These are phyloP conservation scores for Aspergillus versicolor DNA, from an alignment of 2,329 filamentous ascomycete genomes.

Conservation along the genomic window DNA sequence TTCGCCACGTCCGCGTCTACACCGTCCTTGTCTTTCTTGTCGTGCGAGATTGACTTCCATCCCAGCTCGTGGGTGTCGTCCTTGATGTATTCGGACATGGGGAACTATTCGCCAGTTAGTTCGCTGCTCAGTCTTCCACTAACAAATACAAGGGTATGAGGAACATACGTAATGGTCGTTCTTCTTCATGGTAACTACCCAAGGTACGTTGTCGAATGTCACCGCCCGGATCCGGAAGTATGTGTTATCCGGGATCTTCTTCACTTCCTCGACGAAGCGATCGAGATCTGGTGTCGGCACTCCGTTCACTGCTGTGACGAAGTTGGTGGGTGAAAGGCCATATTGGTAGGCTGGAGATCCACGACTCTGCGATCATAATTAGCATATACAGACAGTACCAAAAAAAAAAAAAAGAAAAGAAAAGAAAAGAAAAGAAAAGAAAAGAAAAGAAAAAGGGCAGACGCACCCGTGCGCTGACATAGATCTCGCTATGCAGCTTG, in stretches of 20 bases:
- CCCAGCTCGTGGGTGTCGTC: constrained; percentile 52
- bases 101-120: constrained; percentile 49
- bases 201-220: constrained; percentile 96
- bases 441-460: not conserved
- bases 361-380: constrained; percentile 52
- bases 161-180: constrained; percentile 81
- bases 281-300: constrained; percentile 78
- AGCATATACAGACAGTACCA: constrained; percentile 2
- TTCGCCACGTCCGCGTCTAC: constrained; percentile 40
- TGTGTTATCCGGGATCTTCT: constrained; percentile 90
- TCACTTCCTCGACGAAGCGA: constrained; percentile 75
- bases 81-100: constrained; percentile 65
- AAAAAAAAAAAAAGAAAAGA: not conserved
- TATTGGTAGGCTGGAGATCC: constrained; percentile 87
- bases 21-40: constrained; percentile 40
- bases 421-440: not conserved
- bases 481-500: constrained; percentile 93
- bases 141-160: not conserved
- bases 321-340: constrained; percentile 91
- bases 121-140: not conserved
- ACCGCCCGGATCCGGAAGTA: constrained; percentile 98
- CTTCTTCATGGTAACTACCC: constrained; percentile 99
- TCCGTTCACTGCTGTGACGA: constrained; percentile 94
- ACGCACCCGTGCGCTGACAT: constrained; percentile 74
- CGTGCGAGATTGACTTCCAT: constrained; percentile 59